These are phyloP conservation scores for Tanacetum coccineum DNA, from an alignment of 129 eudicot species.

Conservation along the genomic window DNA sequence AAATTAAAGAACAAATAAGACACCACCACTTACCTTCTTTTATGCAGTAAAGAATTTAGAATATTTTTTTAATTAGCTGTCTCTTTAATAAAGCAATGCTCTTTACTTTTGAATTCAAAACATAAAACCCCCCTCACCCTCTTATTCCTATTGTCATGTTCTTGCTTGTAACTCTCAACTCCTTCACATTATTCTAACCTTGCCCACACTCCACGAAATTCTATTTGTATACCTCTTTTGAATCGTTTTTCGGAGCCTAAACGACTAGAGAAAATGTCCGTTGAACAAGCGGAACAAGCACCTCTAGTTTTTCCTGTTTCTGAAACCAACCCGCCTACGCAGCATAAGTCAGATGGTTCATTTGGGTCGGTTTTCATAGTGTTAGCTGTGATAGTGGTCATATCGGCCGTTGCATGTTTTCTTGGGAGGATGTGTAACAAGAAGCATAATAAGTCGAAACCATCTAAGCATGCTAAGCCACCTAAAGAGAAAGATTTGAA, in stretches of 20 bases:
- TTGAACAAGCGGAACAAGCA: conserved; percentile 27
- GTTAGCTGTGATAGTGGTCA: conserved; percentile 32
- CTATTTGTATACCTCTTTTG: conserved; percentile 11
- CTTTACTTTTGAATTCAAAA: conserved; percentile 33
- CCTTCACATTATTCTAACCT: conserved; percentile 5
- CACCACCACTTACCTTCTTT: conserved; percentile 35
- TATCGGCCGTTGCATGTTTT: conserved; percentile 36
- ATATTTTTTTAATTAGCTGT: conserved; percentile 31
- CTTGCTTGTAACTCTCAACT: conserved; percentile 26
- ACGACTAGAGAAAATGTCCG: conserved; percentile 17
- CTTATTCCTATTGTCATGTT: conserved; percentile 29
- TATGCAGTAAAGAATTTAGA: conserved; percentile 34
- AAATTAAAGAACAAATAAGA: conserved; percentile 33
- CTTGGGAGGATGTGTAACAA: conserved; percentile 37
- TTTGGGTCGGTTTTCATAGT: conserved; percentile 41
- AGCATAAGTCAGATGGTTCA: conserved; percentile 29
- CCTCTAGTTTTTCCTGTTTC: conserved; percentile 35
- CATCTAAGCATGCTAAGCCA: conserved; percentile 26
- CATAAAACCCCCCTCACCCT: conserved; percentile 28
- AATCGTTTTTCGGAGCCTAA: neutral
- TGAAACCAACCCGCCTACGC: conserved; percentile 26
- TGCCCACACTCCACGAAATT: conserved; percentile 26
- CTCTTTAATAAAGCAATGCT: conserved; percentile 40
- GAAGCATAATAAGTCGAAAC: conserved; percentile 27
- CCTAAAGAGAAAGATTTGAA: conserved; percentile 32